Conservation (phyloP, 257 asterid species). For the Echium plantagineum region DNA sequence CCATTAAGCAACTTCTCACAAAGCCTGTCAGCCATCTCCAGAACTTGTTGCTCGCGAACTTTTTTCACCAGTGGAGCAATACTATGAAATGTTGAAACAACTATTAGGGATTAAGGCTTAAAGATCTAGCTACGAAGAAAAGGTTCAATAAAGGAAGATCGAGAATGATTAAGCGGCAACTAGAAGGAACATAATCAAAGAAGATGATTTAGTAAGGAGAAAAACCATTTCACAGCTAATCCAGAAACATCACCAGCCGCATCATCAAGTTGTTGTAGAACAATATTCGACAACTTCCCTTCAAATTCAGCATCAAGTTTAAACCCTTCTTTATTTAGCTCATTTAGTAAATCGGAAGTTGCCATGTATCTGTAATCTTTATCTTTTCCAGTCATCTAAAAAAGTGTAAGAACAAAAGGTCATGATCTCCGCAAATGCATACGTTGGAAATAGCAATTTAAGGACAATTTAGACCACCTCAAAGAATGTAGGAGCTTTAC, state of each 20-base stretch:
- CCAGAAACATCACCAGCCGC: slow-evolving; percentile 99
- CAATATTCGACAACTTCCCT: slow-evolving; percentile 59
- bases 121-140: neutral
- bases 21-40: slow-evolving; percentile 83
- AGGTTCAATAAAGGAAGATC: too few relatives aligned
- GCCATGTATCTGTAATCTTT: slow-evolving; percentile 99
- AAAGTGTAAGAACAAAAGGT: neutral
- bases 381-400: slow-evolving; percentile 97
- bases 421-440: too few relatives aligned
- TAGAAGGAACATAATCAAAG: neutral
- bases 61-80: slow-evolving; percentile 76
- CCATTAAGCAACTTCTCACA: slow-evolving; percentile 92
- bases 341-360: slow-evolving; percentile 94
- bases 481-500: slow-evolving; percentile 21
- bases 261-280: slow-evolving; percentile 95
- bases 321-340: slow-evolving; percentile 80
- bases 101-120: neutral
- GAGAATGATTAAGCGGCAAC: too few relatives aligned
- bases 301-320: slow-evolving; percentile 79
- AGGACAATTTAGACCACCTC: slow-evolving; percentile 1
- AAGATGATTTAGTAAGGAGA: neutral
- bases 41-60: slow-evolving; percentile 68
- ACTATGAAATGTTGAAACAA: slow-evolving; percentile 3
- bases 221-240: slow-evolving; percentile 93
- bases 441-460: slow-evolving; percentile 1